These are phyloP conservation scores for Aspergillus leporis DNA, from an alignment of 495 filamentous ascomycete genomes.

Conservation along the genomic window DNA sequence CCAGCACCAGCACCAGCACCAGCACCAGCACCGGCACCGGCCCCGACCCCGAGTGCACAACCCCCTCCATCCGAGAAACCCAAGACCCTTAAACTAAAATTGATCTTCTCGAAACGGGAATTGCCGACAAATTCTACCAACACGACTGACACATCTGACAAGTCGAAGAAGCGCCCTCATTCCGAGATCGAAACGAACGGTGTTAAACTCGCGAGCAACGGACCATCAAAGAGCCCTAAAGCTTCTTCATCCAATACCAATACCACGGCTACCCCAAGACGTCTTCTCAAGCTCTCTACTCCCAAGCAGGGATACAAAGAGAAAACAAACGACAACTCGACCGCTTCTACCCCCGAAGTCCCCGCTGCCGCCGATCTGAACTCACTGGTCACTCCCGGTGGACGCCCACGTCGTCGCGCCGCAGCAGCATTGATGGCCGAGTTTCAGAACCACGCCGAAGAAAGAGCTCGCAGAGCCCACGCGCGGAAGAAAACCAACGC, in stretches of 20 bases:
- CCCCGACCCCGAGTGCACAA: not conserved
- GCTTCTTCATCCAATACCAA: not conserved
- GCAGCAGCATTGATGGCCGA: constrained; percentile 22
- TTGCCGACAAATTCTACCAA: not conserved
- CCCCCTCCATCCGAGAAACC: not conserved
- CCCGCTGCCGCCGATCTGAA: constrained; percentile 8
- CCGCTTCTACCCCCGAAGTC: constrained; percentile 3
- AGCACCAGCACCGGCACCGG: not conserved
- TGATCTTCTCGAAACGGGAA: constrained; percentile 2
- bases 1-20: not conserved
- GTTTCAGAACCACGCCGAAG: constrained; percentile 23
- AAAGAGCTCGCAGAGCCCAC: constrained; percentile 21
- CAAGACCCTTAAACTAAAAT: constrained; percentile 4
- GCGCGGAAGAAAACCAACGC: constrained; percentile 18
- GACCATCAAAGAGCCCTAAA: constrained; percentile 11
- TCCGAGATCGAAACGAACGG: constrained; percentile 16
- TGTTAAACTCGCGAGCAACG: not conserved
- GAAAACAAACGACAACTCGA: not conserved
- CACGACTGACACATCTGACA: constrained; percentile 1
- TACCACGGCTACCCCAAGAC: not conserved
- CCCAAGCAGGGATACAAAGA: constrained; percentile 1
- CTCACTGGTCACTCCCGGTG: constrained; percentile 13
- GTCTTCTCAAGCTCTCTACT: not conserved
- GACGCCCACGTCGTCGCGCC: constrained; percentile 26
- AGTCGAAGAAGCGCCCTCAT: constrained; percentile 20